Evolutionary conservation across 768 basidiomycete species (phyloP), one percentile per base, ranked within the genome.

Genomic region (Hygrocybe coccinea): DNA sequence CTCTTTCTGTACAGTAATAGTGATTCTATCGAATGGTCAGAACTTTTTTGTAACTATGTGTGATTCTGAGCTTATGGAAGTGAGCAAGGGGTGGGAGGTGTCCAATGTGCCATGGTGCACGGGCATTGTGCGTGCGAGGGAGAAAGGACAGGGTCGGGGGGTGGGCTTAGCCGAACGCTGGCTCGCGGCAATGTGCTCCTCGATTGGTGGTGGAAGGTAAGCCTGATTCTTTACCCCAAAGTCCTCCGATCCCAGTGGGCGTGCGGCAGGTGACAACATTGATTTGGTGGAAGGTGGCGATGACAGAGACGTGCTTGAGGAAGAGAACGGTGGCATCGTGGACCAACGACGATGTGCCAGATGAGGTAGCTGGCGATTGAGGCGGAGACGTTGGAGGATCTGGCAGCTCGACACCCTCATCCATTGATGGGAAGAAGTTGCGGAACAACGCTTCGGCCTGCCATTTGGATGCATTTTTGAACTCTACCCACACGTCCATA

Each of bases 401-500:
- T 29, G 62, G 62, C 33, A 64, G 45, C 44, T 75, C 76, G 48
- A 64, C 54, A 22, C 65, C 62, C 22, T 62, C 73, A 17, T 58
- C 87, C 9, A 81, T 75, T 12, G 82, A 87, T 0, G 91, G 91
- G 85, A 92, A 93, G 74, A 93, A 93, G 71, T 92, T 92, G 58
- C 86, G 81, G 82, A 91, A 93, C 39, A 93, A 77, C 19, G 83
- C 83, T 69, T 92, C 88, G 1, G 89, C 89, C 66, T 94, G 91
- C 81, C 85, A 86, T 60, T 85, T 85, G 57, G 83, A 86, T 34
- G 92, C 87, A 58, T 89, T 85, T 75, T 85, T 88, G 76, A 95
- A 95, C 69, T 92, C 89, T 45, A 95, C 80, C 85, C 89, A 91
- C 7, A 95, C 89, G 64, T 95, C 93, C 87, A 91, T 89, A 25